Evolutionary conservation across 2,329 filamentous ascomycete species (phyloP).

Genomic region (Trichoderma brevicompactum): DNA sequence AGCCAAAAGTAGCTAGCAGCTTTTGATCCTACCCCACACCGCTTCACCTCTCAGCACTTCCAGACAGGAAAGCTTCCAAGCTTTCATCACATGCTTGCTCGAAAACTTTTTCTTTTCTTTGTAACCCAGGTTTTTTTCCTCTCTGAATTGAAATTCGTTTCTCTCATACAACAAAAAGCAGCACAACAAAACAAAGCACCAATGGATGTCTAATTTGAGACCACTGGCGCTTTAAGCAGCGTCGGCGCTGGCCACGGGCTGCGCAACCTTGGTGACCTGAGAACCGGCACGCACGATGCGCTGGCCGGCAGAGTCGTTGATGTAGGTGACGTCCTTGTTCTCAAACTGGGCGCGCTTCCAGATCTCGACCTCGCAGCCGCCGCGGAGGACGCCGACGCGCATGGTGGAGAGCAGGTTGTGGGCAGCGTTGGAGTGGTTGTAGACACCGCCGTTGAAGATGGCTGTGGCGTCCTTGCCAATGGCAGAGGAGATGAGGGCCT

Average conservation of each 20-base stretch:
- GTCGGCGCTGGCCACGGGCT: slow-evolving; percentile 81
- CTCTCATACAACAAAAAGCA: background rate
- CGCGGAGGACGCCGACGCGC: slow-evolving; percentile 83
- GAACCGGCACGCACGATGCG: slow-evolving; percentile 83
- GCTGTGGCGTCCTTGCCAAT: slow-evolving; percentile 88
- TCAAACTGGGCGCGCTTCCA: slow-evolving; percentile 87
- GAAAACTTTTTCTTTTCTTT: background rate
- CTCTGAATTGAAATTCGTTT: background rate
- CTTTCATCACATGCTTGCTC: no score
- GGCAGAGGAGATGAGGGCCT: slow-evolving; percentile 79
- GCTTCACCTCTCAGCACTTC: no score
- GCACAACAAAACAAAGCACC: background rate
- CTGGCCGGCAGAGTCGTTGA: slow-evolving; percentile 80
- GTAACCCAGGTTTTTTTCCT: background rate
- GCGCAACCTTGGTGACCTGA: slow-evolving; percentile 81
- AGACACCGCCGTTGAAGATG: slow-evolving; percentile 91
- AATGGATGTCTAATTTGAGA: background rate
- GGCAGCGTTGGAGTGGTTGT: slow-evolving; percentile 86
- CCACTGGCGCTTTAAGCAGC: slow-evolving; percentile 62
- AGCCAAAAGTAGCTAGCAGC: no score
- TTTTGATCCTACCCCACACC: no score
- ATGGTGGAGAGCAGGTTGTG: slow-evolving; percentile 89
- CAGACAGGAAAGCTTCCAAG: no score
- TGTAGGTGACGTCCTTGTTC: slow-evolving; percentile 79
- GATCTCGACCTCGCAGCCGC: slow-evolving; percentile 87